Evolutionary conservation across 208 protist genomes (phyloP), one percentile per base, ranked within the genome.

Genomic region (Leishmania amazonensis): DNA sequence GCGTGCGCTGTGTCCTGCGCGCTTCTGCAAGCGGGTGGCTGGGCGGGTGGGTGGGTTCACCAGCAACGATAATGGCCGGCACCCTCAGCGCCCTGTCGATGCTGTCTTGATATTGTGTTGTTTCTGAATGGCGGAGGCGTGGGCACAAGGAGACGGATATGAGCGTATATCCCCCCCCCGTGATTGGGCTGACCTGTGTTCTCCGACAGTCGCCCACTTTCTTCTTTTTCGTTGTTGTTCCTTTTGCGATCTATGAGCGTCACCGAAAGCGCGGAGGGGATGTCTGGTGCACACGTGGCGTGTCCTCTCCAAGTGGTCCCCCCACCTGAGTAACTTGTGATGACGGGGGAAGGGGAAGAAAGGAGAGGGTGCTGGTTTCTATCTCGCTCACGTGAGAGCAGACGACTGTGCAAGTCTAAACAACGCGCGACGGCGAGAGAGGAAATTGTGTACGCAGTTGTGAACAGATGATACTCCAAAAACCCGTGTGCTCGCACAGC

Each of bases 321-420:
- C 13, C 15, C 72, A 47, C 31, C 49, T 24, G 19, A 51, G 42
- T 28, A 6, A 17, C 47, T 40, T 60, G 49, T 45, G 58, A 79
- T 49, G 38, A 9, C 19, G 40, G 54, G 45, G 15, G 35, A 76
- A 31, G 64, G 65, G 11, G 45, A 49, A 11, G 45, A 49, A 2
- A 49, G 9, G 45, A 53, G 31, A 54, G 57, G 70, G 45, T 38
- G 28, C 51, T 11, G 45, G 70, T 11, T 68, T 68, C 42, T 67
- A 49, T 62, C 38, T 42, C 15, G n/a, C 62, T 80, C 75, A 60
- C 75, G 42, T 58, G 74, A 75, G 15, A 45, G 62, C 35, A 80
- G 64, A 60, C 67, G 28, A 13, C 47, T 68, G 31, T 81, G 24
- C 75, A 47, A 65, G 54, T n/a, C 13, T 24, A 42, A 49, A 24